These are phyloP conservation scores for Parachaetomium inaequale DNA, from an alignment of 495 filamentous ascomycete genomes.

Conservation along the genomic window DNA sequence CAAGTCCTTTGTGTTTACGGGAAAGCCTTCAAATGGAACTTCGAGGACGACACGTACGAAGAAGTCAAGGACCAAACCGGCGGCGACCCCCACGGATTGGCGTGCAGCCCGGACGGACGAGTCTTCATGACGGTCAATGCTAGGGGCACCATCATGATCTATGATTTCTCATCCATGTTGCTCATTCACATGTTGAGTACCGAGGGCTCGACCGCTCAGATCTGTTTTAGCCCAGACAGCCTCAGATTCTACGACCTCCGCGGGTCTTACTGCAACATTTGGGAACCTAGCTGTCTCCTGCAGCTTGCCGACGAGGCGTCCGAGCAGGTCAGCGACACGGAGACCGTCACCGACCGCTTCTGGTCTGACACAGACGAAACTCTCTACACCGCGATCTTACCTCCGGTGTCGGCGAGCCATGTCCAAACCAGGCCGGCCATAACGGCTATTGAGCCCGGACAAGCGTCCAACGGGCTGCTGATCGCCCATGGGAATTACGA, in stretches of 20 bases:
- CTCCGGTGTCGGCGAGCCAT: neutral
- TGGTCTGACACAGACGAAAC: neutral
- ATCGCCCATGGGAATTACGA: neutral
- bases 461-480: neutral
- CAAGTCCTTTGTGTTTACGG: neutral
- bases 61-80: neutral
- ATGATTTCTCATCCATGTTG: slow-evolving; percentile 11
- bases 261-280: slow-evolving; percentile 6
- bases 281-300: slow-evolving; percentile 9
- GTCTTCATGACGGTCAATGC: neutral
- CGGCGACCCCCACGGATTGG: neutral
- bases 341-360: neutral
- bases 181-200: slow-evolving; percentile 6
- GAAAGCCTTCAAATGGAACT: slow-evolving; percentile 2
- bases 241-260: slow-evolving; percentile 7
- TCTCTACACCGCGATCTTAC: neutral
- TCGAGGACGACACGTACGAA: neutral
- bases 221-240: neutral
- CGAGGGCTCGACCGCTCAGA: neutral
- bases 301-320: neutral
- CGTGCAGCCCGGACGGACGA: slow-evolving; percentile 11
- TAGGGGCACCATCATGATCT: neutral
- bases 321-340: neutral
- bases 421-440: neutral
- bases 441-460: neutral